Conservation (phyloP, 148 eudicot species). For the Diospyros lotus region DNA sequence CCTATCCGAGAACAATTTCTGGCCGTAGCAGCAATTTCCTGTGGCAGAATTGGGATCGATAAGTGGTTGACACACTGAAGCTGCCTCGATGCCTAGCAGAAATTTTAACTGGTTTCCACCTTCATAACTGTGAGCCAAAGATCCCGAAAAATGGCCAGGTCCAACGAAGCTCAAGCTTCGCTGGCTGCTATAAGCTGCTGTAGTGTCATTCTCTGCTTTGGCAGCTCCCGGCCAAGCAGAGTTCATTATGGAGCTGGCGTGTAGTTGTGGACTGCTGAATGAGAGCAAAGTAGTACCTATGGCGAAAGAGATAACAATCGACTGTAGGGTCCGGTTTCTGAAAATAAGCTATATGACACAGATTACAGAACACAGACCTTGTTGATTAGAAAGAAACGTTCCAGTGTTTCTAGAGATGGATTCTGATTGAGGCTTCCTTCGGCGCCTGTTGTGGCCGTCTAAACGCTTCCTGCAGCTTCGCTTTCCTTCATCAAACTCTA, state of each 20-base stretch:
- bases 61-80: constrained; percentile 36
- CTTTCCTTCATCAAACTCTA: constrained; percentile 65
- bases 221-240: constrained; percentile 44
- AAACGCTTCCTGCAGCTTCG: constrained; percentile 72
- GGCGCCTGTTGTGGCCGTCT: constrained; percentile 62
- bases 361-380: constrained; percentile 23
- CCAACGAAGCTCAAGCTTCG: constrained; percentile 4
- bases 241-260: constrained; percentile 39
- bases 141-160: constrained; percentile 16
- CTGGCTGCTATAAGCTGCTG: constrained; percentile 21
- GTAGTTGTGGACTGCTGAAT: constrained; percentile 38
- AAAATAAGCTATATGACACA: neutral
- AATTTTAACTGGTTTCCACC: constrained; percentile 49
- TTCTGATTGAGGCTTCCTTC: constrained; percentile 79
- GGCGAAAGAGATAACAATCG: neutral
- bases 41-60: constrained; percentile 28
- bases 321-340: neutral
- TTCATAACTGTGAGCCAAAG: constrained; percentile 31
- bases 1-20: constrained; percentile 25
- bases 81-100: constrained; percentile 33
- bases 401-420: constrained; percentile 35
- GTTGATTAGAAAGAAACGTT: constrained; percentile 37
- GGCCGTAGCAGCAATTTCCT: constrained; percentile 18
- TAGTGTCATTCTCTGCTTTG: constrained; percentile 37
- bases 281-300: constrained; percentile 52